Evolutionary conservation across 305 asterid genomes (phyloP).

Genomic region (Petunia hybrid): DNA sequence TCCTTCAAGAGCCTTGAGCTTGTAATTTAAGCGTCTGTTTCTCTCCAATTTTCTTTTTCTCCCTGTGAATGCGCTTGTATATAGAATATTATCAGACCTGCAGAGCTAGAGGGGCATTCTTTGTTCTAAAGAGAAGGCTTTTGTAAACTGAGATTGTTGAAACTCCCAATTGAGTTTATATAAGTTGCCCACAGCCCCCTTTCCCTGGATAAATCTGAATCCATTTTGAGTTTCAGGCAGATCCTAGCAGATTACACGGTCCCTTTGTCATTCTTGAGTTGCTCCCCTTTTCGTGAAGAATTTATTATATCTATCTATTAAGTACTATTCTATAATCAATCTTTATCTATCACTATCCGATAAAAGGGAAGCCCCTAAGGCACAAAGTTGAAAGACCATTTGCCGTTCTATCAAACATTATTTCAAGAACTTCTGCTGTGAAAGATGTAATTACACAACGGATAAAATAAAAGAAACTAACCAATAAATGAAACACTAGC

Average conservation of each 20-base stretch:
- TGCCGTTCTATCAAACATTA: no score
- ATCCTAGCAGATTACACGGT: background rate
- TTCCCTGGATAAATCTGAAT: background rate
- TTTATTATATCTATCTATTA: no score
- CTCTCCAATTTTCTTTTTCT: background rate
- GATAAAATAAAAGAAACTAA: no score
- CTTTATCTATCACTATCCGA: no score
- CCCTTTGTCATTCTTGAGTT: background rate
- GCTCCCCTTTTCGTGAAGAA: no score
- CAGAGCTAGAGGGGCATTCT: constrained; percentile 17
- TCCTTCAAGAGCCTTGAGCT: constrained; percentile 34
- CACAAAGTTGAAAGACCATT: no score
- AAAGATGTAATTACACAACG: no score
- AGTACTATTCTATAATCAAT: no score
- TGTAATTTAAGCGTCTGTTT: constrained; percentile 22
- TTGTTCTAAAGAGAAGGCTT: constrained; percentile 5
- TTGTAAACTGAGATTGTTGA: background rate
- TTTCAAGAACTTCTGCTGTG: no score
- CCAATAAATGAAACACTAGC: no score
- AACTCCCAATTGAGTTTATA: background rate
- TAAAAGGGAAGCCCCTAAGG: no score
- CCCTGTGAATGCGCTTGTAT: background rate
- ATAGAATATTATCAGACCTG: constrained; percentile 15
- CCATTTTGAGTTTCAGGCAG: background rate
- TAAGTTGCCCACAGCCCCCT: background rate